Percentiles rank a stretch among this genome's conserved stretches.
These are phyloP conservation scores for Fusarium subtropicale DNA, from an alignment of 2,329 filamentous ascomycete species.

Conservation along the genomic window DNA sequence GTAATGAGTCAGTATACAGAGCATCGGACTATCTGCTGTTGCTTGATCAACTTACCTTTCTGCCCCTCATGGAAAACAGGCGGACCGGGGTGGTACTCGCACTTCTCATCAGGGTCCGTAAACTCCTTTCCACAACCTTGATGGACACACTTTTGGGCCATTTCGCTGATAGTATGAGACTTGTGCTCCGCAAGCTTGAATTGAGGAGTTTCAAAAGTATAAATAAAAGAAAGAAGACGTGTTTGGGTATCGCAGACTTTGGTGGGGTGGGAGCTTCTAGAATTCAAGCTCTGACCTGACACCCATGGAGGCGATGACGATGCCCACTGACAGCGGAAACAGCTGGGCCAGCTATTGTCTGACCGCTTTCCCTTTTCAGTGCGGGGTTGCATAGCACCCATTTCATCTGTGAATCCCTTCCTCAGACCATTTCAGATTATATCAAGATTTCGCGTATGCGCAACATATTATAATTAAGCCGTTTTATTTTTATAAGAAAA, in stretches of 20 bases:
- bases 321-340: slow-evolving; percentile 18
- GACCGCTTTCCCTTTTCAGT: slow-evolving; percentile 54
- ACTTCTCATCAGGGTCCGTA: slow-evolving; percentile 83
- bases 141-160: slow-evolving; percentile 92
- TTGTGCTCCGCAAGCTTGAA: slow-evolving; percentile 9
- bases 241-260: slow-evolving; percentile 29
- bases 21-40: not conserved
- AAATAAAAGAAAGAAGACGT: slow-evolving; percentile 3
- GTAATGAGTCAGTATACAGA: not conserved
- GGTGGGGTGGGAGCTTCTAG: slow-evolving; percentile 58
- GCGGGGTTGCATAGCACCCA: slow-evolving; percentile 46
- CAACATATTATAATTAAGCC: not conserved
- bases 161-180: slow-evolving; percentile 49
- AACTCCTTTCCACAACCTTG: slow-evolving; percentile 94
- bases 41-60: slow-evolving; percentile 75
- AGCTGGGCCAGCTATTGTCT: slow-evolving; percentile 23
- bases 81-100: slow-evolving; percentile 91
- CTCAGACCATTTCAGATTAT: slow-evolving; percentile 31
- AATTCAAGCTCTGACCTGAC: slow-evolving; percentile 45
- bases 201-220: slow-evolving; percentile 14
- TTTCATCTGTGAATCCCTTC: not conserved
- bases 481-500: not conserved
- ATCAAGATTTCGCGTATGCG: not conserved
- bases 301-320: slow-evolving; percentile 44
- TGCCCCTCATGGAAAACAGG: slow-evolving; percentile 98